Evolutionary conservation across 768 basidiomycete species (phyloP).

Genomic region (Kwoniella dejecticola): DNA sequence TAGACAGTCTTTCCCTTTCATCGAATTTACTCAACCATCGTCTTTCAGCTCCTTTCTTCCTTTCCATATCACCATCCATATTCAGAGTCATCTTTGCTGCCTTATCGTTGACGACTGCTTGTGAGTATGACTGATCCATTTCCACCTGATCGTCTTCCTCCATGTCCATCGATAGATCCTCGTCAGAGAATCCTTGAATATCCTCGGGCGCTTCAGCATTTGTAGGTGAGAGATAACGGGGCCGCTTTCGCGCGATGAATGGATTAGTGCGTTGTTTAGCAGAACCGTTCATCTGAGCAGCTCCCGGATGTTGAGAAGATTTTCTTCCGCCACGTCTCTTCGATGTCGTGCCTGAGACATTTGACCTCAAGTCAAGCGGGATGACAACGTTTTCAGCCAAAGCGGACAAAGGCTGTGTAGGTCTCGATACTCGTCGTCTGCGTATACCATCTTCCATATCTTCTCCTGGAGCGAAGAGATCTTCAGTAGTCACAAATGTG

Average conservation of each 20-base stretch:
- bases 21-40: neutral
- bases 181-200: conserved; percentile 13
- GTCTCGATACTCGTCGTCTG: neutral
- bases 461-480: neutral
- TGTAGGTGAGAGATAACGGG: neutral
- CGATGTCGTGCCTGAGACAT: neutral
- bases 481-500: neutral
- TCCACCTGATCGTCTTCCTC: conserved; percentile 1
- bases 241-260: neutral
- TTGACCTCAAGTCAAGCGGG: neutral
- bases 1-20: conserved; percentile 11
- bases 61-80: too few relatives aligned
- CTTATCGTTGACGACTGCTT: neutral
- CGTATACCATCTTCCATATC: neutral
- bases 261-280: neutral
- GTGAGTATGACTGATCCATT: neutral
- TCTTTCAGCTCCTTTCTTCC: neutral
- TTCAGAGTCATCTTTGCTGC: neutral
- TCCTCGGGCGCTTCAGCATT: conserved; percentile 2
- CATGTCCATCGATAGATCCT: neutral
- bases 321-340: too few relatives aligned
- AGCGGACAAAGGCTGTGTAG: neutral
- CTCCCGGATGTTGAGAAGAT: too few relatives aligned
- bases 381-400: conserved; percentile 1
- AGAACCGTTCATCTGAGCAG: too few relatives aligned